phyloP scores from a whole-genome alignment of 2,329 filamentous ascomycete genomes.

The Alternaria sp. region DNA sequence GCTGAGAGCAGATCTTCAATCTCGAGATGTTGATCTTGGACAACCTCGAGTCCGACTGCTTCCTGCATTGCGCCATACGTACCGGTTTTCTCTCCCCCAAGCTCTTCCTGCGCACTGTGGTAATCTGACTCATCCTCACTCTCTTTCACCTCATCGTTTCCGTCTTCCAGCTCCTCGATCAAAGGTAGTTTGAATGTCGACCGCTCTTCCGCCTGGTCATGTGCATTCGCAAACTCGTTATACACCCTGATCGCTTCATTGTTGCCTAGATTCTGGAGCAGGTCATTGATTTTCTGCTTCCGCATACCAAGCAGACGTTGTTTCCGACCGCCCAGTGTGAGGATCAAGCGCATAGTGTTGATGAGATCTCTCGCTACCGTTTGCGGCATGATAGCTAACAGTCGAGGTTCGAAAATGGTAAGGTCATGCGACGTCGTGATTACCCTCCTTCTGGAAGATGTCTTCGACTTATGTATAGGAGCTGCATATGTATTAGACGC shows the following conservation, averaged over 20 bases:
- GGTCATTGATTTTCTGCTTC: neutral
- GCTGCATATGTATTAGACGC: neutral
- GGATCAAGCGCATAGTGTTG: slow-evolving; percentile 1
- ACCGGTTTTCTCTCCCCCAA: accelerated
- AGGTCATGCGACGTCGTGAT: neutral
- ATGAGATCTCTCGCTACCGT: neutral
- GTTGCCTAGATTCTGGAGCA: neutral
- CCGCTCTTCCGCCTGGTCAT: neutral
- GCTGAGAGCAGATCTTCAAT: neutral
- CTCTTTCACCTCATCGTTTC: neutral
- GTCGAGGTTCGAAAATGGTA: neutral
- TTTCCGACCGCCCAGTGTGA: neutral
- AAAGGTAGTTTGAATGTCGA: slow-evolving; percentile 11
- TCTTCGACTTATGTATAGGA: neutral
- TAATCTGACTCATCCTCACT: neutral
- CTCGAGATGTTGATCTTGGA: neutral
- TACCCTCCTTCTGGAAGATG: neutral
- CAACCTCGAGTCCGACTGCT: neutral
- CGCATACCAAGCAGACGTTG: neutral
- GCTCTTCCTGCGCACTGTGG: neutral
- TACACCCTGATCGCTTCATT: neutral
- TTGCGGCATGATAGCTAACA: neutral
- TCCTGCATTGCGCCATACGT: neutral
- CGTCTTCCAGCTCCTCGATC: neutral
- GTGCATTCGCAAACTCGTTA: neutral